phyloP scores from a whole-genome alignment of 2,329 filamentous ascomycete species.

The Amauroascus verrucosus region DNA sequence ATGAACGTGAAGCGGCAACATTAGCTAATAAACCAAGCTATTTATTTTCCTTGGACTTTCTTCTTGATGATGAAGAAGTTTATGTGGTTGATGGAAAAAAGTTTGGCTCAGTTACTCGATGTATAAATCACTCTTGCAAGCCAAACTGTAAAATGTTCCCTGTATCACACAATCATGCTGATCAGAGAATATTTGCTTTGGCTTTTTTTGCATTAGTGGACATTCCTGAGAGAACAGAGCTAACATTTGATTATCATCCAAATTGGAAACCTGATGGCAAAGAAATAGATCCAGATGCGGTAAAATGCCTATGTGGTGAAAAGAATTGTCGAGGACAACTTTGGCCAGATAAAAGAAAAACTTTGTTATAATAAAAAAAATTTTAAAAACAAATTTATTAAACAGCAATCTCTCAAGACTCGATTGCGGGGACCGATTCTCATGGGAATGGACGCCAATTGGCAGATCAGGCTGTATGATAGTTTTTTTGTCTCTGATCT shows the following conservation, averaged over 20 bases:
- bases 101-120: slow-evolving; percentile 35
- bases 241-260: slow-evolving; percentile 42
- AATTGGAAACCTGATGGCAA: slow-evolving; percentile 18
- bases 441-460: neutral
- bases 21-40: slow-evolving; percentile 30
- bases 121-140: slow-evolving; percentile 42
- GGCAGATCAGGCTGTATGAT: neutral
- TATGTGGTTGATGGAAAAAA: slow-evolving; percentile 38
- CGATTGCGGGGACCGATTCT: neutral
- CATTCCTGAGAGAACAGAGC: slow-evolving; percentile 34
- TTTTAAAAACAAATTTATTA: too few relatives aligned
- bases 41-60: slow-evolving; percentile 36
- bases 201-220: slow-evolving; percentile 39
- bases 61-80: slow-evolving; percentile 23
- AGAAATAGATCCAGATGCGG: slow-evolving; percentile 29
- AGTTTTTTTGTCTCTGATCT: neutral
- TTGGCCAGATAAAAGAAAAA: slow-evolving; percentile 34
- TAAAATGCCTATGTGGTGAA: slow-evolving; percentile 38
- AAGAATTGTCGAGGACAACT: slow-evolving; percentile 36
- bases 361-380: too few relatives aligned
- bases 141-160: slow-evolving; percentile 39
- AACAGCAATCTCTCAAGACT: neutral
- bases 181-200: slow-evolving; percentile 36
- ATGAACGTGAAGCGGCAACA: slow-evolving; percentile 29
- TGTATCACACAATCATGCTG: slow-evolving; percentile 33